Percentiles rank a stretch among this genome's conserved stretches.
Evolutionary conservation across 345 rosid genomes (phyloP).

Genomic region (Raphanus raphanistrum): DNA sequence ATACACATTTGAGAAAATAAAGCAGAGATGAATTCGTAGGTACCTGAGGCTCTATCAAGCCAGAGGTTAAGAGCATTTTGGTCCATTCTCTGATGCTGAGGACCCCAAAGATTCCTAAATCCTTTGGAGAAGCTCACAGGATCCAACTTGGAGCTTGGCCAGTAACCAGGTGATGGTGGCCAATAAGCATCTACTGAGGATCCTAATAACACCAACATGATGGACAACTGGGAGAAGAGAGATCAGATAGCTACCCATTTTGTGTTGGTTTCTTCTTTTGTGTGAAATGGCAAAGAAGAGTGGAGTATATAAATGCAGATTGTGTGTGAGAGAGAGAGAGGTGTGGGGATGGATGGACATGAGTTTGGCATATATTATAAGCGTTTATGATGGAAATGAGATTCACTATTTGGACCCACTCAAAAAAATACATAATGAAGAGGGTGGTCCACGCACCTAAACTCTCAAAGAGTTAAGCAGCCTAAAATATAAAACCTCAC

Average conservation of each 20-base stretch:
- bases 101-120: constrained; percentile 86
- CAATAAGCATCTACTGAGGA: constrained; percentile 19
- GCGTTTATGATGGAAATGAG: not conserved
- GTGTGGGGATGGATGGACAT: not conserved
- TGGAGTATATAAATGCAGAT: not conserved
- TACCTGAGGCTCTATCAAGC: constrained; percentile 87
- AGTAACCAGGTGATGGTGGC: constrained; percentile 92
- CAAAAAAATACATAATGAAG: not conserved
- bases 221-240: not conserved
- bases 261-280: not conserved
- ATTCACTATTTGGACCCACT: not conserved
- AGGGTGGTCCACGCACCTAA: not conserved
- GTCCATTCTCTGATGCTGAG: constrained; percentile 65
- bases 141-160: constrained; percentile 79
- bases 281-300: not conserved
- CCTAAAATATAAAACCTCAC: not conserved
- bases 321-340: not conserved
- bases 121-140: constrained; percentile 71
- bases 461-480: not conserved
- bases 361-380: not conserved
- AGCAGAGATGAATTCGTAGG: not conserved
- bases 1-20: not conserved
- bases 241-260: not conserved
- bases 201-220: not conserved
- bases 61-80: constrained; percentile 71